Evolutionary conservation across 2,329 filamentous ascomycete genomes (phyloP).

Genomic region (Graphium sp.): DNA sequence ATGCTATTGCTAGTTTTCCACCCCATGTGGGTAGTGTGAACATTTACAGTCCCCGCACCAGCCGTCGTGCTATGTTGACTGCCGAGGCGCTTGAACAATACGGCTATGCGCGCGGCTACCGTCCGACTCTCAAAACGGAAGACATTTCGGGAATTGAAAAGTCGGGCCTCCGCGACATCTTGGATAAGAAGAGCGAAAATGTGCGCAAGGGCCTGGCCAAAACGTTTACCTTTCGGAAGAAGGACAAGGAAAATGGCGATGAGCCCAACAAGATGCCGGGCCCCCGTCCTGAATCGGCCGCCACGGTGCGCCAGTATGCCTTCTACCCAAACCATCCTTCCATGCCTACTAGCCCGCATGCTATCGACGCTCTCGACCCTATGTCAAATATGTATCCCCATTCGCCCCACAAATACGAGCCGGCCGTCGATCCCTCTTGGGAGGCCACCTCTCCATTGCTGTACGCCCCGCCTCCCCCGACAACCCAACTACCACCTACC

Average conservation of each 20-base stretch:
- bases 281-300: too few relatives aligned
- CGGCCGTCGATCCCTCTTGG: too few relatives aligned
- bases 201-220: conserved; percentile 35
- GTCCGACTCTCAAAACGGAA: conserved; percentile 26
- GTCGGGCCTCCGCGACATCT: conserved; percentile 30
- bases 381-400: too few relatives aligned
- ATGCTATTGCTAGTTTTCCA: conserved; percentile 3
- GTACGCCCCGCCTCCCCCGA: conserved; percentile 19
- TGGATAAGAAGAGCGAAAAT: conserved; percentile 39
- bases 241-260: conserved; percentile 30
- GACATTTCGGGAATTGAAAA: conserved; percentile 37
- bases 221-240: conserved; percentile 31
- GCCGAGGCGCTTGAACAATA: conserved; percentile 21
- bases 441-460: background rate
- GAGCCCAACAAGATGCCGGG: too few relatives aligned
- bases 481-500: conserved; percentile 22
- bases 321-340: too few relatives aligned
- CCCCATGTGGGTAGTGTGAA: background rate
- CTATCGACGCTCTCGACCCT: too few relatives aligned
- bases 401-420: too few relatives aligned
- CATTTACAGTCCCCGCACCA: conserved; percentile 1
- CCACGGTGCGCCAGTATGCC: too few relatives aligned
- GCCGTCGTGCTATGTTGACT: background rate
- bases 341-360: too few relatives aligned
- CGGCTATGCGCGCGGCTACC: conserved; percentile 23